These are phyloP conservation scores for Bipolaris oryzae DNA, from an alignment of 2,329 filamentous ascomycete genomes.

Conservation along the genomic window DNA sequence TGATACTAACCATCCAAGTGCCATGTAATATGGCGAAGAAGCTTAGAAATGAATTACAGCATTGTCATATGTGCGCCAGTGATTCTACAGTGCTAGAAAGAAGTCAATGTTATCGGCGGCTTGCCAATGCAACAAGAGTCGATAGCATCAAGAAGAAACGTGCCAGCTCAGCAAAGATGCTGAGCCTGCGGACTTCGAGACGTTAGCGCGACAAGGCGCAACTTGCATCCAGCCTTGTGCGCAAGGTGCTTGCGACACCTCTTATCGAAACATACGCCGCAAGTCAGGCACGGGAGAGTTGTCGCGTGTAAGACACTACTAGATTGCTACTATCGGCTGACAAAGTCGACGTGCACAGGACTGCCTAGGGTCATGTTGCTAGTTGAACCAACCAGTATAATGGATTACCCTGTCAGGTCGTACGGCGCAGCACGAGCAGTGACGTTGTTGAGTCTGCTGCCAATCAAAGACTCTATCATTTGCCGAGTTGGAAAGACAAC, in stretches of 20 bases:
- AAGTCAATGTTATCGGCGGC: not conserved
- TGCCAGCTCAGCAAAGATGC: not conserved
- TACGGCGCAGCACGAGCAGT: slow-evolving; percentile 2
- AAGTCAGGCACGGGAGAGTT: not conserved
- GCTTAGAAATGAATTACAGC: not conserved
- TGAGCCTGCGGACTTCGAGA: slow-evolving; percentile 14
- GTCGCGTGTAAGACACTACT: not conserved
- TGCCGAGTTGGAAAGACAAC: slow-evolving; percentile 18
- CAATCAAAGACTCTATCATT: not conserved
- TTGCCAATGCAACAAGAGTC: not conserved
- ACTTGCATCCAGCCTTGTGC: slow-evolving; percentile 11
- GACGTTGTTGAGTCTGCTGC: slow-evolving; percentile 6
- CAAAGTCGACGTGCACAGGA: slow-evolving; percentile 2
- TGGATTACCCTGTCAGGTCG: not conserved
- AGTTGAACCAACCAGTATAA: not conserved
- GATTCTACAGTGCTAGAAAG: not conserved
- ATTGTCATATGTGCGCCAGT: not conserved
- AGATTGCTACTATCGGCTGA: not conserved
- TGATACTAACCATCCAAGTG: not conserved
- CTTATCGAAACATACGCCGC: not conserved
- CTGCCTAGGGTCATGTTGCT: slow-evolving; percentile 17
- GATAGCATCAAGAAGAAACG: not conserved
- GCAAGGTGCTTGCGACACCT: slow-evolving; percentile 6
- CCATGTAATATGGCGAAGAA: not conserved
- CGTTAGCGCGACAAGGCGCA: slow-evolving; percentile 18